These are phyloP conservation scores for Candolleomyces efflorescens DNA, from an alignment of 768 basidiomycete species.

Conservation along the genomic window DNA sequence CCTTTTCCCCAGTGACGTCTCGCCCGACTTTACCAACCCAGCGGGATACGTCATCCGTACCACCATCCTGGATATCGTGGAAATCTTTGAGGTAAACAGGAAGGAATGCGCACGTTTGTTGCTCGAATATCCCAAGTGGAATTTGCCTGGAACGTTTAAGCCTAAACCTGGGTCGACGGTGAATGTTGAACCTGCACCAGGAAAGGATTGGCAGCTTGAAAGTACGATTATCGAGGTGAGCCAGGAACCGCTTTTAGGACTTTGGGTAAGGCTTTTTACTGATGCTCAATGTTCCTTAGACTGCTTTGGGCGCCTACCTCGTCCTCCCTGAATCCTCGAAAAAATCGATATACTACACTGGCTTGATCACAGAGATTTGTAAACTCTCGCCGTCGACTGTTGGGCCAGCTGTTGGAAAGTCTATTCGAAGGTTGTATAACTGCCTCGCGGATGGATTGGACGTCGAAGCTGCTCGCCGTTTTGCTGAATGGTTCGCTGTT, in stretches of 20 bases:
- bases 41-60: conserved; percentile 78
- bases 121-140: conserved; percentile 84
- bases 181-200: conserved; percentile 45
- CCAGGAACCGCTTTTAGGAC: background rate
- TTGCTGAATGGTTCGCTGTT: conserved; percentile 92
- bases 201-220: conserved; percentile 85
- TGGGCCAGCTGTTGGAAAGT: conserved; percentile 95
- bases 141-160: conserved; percentile 79
- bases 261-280: background rate
- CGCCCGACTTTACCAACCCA: conserved; percentile 69
- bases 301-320: conserved; percentile 69
- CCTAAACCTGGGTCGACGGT: conserved; percentile 60
- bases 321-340: conserved; percentile 73
- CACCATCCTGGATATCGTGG: conserved; percentile 69
- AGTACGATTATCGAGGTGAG: conserved; percentile 81
- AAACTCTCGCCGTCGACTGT: conserved; percentile 90
- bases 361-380: conserved; percentile 89
- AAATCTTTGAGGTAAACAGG: conserved; percentile 93
- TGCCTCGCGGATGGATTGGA: conserved; percentile 81
- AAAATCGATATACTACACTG: conserved; percentile 81
- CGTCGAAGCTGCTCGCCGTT: conserved; percentile 73
- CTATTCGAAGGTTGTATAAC: conserved; percentile 84
- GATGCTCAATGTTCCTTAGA: conserved; percentile 33
- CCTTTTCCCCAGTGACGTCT: conserved; percentile 66
- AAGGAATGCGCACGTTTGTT: conserved; percentile 90